phyloP scores from a whole-genome alignment of 1,284 basidiomycete species.

The Pseudomicrostroma phylloplanum region DNA sequence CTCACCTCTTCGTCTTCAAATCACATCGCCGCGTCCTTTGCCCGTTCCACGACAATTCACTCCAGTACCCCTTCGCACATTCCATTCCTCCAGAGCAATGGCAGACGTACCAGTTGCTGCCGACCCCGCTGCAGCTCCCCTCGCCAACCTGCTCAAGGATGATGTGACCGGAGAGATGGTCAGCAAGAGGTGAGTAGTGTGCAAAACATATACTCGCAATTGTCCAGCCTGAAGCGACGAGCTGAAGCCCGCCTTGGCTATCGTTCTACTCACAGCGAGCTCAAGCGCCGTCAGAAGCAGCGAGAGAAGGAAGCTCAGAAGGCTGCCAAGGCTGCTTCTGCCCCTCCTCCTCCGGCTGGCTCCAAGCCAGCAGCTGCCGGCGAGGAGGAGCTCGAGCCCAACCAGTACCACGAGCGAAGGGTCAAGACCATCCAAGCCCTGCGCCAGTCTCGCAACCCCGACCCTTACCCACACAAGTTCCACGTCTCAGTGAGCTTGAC shows the following conservation, averaged over 20 bases:
- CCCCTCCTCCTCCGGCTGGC: constrained; percentile 19
- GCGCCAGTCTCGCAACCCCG: constrained; percentile 68
- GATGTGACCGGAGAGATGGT: constrained; percentile 49
- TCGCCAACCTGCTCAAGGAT: constrained; percentile 40
- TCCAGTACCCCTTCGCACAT: not conserved
- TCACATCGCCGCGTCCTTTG: no score
- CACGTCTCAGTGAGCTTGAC: constrained; percentile 75
- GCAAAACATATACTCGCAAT: not conserved
- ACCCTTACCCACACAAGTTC: constrained; percentile 99
- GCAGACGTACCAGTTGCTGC: not conserved
- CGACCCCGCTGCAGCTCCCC: constrained; percentile 14
- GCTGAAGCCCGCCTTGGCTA: no score
- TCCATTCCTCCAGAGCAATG: constrained; percentile 1
- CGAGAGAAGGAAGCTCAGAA: constrained; percentile 77
- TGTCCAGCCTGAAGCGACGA: not conserved
- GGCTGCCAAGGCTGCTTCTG: constrained; percentile 61
- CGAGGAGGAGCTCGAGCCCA: constrained; percentile 42
- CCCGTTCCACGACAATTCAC: no score
- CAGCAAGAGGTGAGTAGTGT: constrained; percentile 41
- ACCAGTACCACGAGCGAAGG: constrained; percentile 93
- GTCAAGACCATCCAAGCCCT: constrained; percentile 79
- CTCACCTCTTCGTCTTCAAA: not conserved
- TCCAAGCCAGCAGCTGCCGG: constrained; percentile 13
- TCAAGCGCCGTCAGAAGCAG: constrained; percentile 53
- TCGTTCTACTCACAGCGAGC: constrained; percentile 18